Base-by-base conservation (phyloP, 495 filamentous ascomycete genomes). In the Pyronema omphalodes region DNA sequence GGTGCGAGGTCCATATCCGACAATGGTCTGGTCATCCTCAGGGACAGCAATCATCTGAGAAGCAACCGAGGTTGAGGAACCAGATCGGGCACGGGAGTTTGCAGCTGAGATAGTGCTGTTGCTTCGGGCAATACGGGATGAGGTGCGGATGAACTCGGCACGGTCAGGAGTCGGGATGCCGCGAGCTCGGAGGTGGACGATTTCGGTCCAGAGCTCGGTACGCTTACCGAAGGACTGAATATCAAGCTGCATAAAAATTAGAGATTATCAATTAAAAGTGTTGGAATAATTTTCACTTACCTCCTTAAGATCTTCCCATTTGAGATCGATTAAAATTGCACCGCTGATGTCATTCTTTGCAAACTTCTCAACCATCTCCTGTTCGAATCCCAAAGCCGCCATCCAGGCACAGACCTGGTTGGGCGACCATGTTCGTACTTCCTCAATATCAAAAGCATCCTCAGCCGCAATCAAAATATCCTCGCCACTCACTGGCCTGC, bases 211-310 rank as follows among this genome's bases (percentile, higher is more conserved):
- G 0, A 98, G 61, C 56, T 75, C 76, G 51, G 86, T 86, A 17
- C 91, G 78, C 58, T 89, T 86, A 12, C 91, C 91, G 68, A 95
- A 95, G 0, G 91, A 95, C n/a, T 74, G 69, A 55, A 98, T 93
- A 17, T 83, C 83, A 5, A 95, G 79, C 68, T 64, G 33, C 43
- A 51, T 19, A 56, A 33, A 53, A 17, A 44, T 52, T 23, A 48
- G 44, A 12, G 18, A 55, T 49, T 63, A 55, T 33, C 19, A 51
- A 14, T n/a, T 15, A 37, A 14, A 47, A 9, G 1, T 44, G 48
- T 33, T 39, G 12, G 36, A 12, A 23, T 9, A n/a, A 12, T 23
- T 15, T 3, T 34, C 35, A 35, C 60, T 46, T 52, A 64, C 61
- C 61, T 98, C 91, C 62, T 88, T 87, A n/a, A 98, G 72, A 62